A percentile compares a stretch with the other conserved stretches of the same genome.
Conservation (phyloP, 371 early-diverging fungal species). For the Actinomucor elegans region DNA sequence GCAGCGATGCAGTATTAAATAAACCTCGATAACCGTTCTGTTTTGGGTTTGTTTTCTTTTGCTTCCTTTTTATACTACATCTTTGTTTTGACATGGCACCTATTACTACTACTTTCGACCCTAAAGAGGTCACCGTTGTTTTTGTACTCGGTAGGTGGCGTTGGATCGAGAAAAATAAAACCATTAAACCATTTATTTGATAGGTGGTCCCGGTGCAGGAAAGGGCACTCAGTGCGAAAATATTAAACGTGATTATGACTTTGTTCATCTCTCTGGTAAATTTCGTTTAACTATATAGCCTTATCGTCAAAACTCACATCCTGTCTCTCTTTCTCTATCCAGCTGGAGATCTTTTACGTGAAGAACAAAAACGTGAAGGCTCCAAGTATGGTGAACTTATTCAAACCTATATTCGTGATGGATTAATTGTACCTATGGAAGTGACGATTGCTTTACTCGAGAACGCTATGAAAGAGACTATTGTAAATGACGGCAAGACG, state of each 20-base stretch:
- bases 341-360: slow-evolving; percentile 96
- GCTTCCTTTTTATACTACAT: slow-evolving; percentile 1
- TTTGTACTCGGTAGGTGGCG: slow-evolving; percentile 68
- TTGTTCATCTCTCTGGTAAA: slow-evolving; percentile 91
- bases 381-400: slow-evolving; percentile 91
- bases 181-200: background rate
- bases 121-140: slow-evolving; percentile 61
- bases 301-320: background rate
- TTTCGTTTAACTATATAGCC: background rate
- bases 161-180: background rate
- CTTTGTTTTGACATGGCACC: slow-evolving; percentile 3
- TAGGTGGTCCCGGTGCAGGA: slow-evolving; percentile 86
- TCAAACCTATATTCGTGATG: slow-evolving; percentile 87
- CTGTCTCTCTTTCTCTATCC: background rate
- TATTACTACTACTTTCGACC: slow-evolving; percentile 31
- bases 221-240: slow-evolving; percentile 95
- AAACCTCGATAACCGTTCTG: too few relatives aligned
- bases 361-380: slow-evolving; percentile 82
- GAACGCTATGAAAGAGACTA: slow-evolving; percentile 79
- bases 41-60: too few relatives aligned
- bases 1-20: too few relatives aligned
- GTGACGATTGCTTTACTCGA: slow-evolving; percentile 91
- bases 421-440: slow-evolving; percentile 93
- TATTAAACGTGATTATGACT: slow-evolving; percentile 87
- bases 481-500: slow-evolving; percentile 43